Percentiles rank a stretch among this genome's conserved stretches.
Evolutionary conservation across 169 alveolate species (phyloP).

Genomic region (Blepharisma undulans): DNA sequence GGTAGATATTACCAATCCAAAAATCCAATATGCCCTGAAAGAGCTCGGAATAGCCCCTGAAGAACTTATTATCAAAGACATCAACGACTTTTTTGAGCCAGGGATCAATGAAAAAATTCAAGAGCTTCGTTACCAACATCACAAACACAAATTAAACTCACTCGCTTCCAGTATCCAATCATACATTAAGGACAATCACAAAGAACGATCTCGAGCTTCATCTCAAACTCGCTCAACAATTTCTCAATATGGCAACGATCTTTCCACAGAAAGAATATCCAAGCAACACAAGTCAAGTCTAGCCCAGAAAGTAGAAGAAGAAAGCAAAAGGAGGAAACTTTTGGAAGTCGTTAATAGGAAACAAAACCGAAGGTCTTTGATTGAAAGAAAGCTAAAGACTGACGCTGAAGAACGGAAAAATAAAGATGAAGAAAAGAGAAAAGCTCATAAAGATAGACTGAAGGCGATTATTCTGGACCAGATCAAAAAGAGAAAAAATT

Average conservation of each 20-base stretch:
- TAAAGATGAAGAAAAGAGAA: constrained; percentile 18
- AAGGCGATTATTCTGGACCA: not conserved
- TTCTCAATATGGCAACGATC: not conserved
- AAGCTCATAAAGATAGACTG: not conserved
- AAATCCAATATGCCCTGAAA: not conserved
- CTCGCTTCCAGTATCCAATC: not conserved
- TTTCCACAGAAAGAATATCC: not conserved
- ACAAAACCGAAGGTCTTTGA: not conserved
- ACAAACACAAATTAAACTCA: not conserved
- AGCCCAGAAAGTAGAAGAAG: not conserved
- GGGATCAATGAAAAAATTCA: not conserved
- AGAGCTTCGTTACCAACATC: not conserved
- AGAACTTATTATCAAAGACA: not conserved
- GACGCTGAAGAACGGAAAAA: not conserved
- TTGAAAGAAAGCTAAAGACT: not conserved
- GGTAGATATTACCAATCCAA: not conserved
- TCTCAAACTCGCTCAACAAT: not conserved
- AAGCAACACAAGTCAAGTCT: not conserved
- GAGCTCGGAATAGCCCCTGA: constrained; percentile 23
- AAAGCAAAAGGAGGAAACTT: not conserved
- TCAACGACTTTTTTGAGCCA: not conserved
- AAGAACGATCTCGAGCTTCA: not conserved
- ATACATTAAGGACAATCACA: not conserved
- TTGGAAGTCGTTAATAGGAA: not conserved
- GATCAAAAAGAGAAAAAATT: not conserved